phyloP scores from a whole-genome alignment of 306 rosid species.

The Cicer judaicum region DNA sequence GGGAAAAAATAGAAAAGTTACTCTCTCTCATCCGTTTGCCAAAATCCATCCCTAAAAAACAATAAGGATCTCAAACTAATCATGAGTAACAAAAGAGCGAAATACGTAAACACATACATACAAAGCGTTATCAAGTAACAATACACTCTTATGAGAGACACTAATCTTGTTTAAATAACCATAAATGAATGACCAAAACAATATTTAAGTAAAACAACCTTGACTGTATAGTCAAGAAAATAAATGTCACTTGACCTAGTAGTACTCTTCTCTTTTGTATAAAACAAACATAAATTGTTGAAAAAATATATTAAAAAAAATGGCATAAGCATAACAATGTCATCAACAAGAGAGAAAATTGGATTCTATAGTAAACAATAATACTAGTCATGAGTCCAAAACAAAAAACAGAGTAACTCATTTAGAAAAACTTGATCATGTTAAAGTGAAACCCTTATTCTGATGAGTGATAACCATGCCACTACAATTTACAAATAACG shows the following conservation, averaged over 20 bases:
- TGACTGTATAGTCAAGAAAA: background rate
- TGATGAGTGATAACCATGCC: too few relatives aligned
- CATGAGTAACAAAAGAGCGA: background rate
- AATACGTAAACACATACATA: background rate
- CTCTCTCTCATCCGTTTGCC: background rate
- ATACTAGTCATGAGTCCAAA: background rate
- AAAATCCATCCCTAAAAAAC: background rate
- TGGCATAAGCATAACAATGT: background rate
- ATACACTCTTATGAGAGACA: background rate
- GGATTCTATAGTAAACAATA: background rate
- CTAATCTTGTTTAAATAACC: background rate
- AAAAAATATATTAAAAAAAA: background rate
- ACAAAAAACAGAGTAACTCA: background rate
- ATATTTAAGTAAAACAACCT: background rate
- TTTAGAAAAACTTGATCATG: slow-evolving; percentile 2
- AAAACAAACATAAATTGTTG: background rate
- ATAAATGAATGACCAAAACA: slow-evolving; percentile 6
- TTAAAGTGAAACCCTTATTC: background rate
- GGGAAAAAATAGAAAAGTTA: background rate
- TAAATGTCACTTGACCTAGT: background rate
- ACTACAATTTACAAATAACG: too few relatives aligned
- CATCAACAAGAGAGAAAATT: background rate
- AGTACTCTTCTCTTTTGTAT: background rate
- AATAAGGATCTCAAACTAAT: background rate
- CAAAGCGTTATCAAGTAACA: background rate